phyloP scores from a whole-genome alignment of 441 rosid genomes.

The Metrosideros polymorpha region DNA sequence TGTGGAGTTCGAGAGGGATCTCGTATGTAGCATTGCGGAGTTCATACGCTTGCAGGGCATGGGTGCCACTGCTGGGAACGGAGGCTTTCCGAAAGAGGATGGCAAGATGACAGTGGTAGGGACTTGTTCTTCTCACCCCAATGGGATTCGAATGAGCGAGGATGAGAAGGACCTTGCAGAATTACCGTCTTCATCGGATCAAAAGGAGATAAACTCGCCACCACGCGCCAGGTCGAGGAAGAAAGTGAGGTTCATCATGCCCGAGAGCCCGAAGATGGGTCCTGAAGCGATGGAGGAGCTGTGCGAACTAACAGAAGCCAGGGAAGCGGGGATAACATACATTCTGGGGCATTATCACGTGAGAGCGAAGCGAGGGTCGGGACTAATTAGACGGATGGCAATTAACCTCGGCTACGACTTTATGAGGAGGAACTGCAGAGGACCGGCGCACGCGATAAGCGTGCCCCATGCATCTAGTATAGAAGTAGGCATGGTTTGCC shows the following conservation, averaged over 20 bases:
- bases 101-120: slow-evolving; percentile 2
- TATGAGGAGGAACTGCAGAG: not conserved
- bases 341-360: slow-evolving; percentile 6
- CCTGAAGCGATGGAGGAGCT: not conserved
- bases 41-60: not conserved
- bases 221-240: not conserved
- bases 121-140: not conserved
- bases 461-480: slow-evolving; percentile 1
- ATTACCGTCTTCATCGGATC: not conserved
- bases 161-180: not conserved
- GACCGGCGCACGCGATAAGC: not conserved
- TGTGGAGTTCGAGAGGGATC: slow-evolving; percentile 6
- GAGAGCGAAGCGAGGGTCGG: slow-evolving; percentile 3
- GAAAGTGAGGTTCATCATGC: not conserved
- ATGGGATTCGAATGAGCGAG: not conserved
- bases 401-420: slow-evolving; percentile 1
- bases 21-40: slow-evolving; percentile 3
- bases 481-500: slow-evolving; percentile 12
- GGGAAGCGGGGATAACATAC: slow-evolving; percentile 1
- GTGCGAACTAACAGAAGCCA: slow-evolving; percentile 2
- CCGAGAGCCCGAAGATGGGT: slow-evolving; percentile 1
- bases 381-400: not conserved
- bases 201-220: not conserved
- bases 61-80: not conserved
- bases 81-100: not conserved